phyloP scores from a whole-genome alignment of 768 basidiomycete species.

The Trametopsis cervina region DNA sequence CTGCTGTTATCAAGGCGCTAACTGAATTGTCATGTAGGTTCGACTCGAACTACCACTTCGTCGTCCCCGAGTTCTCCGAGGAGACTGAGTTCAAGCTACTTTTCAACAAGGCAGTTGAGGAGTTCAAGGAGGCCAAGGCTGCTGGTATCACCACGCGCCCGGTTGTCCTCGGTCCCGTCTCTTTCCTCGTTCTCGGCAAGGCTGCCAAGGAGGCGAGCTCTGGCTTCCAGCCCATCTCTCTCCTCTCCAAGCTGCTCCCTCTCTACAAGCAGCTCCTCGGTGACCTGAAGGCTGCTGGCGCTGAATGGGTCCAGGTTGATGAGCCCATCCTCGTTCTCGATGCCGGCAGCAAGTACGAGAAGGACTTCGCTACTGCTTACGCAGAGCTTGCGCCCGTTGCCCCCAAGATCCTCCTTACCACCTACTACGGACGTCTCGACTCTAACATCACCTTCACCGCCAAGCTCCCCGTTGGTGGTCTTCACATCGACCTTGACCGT shows the following conservation, averaged over 20 bases:
- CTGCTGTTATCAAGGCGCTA: not conserved
- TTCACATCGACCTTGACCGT: conserved; percentile 96
- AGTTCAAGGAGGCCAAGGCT: conserved; percentile 91
- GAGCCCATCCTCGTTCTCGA: conserved; percentile 97
- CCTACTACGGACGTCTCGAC: conserved; percentile 96
- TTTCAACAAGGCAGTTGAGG: conserved; percentile 91
- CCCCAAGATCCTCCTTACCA: conserved; percentile 90
- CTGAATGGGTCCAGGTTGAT: conserved; percentile 92
- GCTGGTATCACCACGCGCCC: conserved; percentile 89
- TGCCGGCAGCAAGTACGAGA: conserved; percentile 65
- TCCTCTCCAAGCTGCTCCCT: conserved; percentile 84
- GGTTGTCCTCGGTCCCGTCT: conserved; percentile 91
- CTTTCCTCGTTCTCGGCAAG: conserved; percentile 93
- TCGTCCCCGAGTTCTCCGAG: conserved; percentile 93
- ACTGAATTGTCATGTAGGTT: conserved; percentile 57
- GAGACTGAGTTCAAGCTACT: conserved; percentile 89
- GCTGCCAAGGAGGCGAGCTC: conserved; percentile 74
- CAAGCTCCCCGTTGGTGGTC: conserved; percentile 87
- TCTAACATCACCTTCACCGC: conserved; percentile 81
- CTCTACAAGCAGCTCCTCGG: conserved; percentile 86
- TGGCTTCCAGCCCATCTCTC: conserved; percentile 85
- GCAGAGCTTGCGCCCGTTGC: conserved; percentile 72
- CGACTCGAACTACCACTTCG: conserved; percentile 98
- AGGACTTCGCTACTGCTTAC: conserved; percentile 77
- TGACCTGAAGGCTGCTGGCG: conserved; percentile 90